Evolutionary conservation across 257 asterid genomes (phyloP), one percentile per base, ranked within the genome.

Genomic region (Thymus mandschuricus): DNA sequence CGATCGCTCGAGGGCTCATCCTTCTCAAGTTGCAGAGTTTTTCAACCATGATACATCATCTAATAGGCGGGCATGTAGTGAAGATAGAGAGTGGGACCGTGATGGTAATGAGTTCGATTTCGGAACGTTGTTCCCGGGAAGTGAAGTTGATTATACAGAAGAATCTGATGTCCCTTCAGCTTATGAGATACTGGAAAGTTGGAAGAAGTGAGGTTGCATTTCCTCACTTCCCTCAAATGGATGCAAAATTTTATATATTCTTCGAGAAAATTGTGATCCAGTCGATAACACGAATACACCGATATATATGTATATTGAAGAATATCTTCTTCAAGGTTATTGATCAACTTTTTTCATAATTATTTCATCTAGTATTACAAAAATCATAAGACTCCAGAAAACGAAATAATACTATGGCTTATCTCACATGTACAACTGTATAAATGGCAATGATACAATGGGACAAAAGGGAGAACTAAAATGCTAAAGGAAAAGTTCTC

Each of bases 111-210:
- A 71, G 40, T 70, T 85, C 64, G 63, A 75, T 60, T 71, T 85
- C 35, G 84, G 72, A 40, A 67, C 54, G 30, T 70, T 80, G 49
- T 49, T 70, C 64, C 79, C 81, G 31, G 71, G 65, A 45, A 77
- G 68, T 59, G 86, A 72, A 41, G 76, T 2, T 10, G 85, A 72
- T 60, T 82, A 84, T 49, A 71, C 69, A 55, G 40, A 40, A 15
- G 81, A 68, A 73, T 50, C 81, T 13, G 79, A 66, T 57, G 55
- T 62, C 49, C 99, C 97, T 38, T 86, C 97, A 5, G 97, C 96
- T 1, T 6, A 69, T 60, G 91, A 86, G 77, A 94, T 91, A 78
- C 84, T 91, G 60, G 83, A 89, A 71, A 73, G 44, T 41, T 94
- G 99, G 97, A 86, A 88, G 48, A 83, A 51, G 77, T 73, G 40